Conservation (phyloP, 805 yeast genomes). For the Candida wancherniae region DNA sequence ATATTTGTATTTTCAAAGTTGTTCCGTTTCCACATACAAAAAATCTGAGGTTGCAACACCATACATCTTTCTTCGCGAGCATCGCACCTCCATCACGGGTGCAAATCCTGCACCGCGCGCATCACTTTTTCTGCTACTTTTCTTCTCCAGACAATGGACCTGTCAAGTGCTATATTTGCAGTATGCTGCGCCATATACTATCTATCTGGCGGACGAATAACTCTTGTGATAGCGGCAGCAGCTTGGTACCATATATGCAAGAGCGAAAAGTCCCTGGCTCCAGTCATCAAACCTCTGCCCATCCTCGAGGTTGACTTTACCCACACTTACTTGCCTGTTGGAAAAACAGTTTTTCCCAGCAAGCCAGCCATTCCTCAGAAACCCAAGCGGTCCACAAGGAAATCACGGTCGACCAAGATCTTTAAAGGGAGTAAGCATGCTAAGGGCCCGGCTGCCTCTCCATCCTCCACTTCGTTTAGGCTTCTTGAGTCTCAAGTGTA, state of each 20-base stretch:
- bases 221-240: conserved; percentile 25
- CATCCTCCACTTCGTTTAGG: conserved; percentile 39
- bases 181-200: conserved; percentile 27
- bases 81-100: too few relatives aligned
- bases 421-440: conserved; percentile 35
- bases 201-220: conserved; percentile 40
- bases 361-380: conserved; percentile 3
- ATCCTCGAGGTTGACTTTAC: conserved; percentile 43
- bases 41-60: too few relatives aligned
- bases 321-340: conserved; percentile 26
- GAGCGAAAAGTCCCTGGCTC: not conserved
- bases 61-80: too few relatives aligned
- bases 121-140: conserved; percentile 16
- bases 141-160: conserved; percentile 14
- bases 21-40: too few relatives aligned
- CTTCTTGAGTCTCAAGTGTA: conserved; percentile 52
- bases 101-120: conserved; percentile 19
- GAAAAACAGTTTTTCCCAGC: conserved; percentile 16
- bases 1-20: too few relatives aligned
- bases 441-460: conserved; percentile 17
- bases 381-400: conserved; percentile 11
- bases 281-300: conserved; percentile 23
- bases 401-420: conserved; percentile 35
- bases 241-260: conserved; percentile 8
- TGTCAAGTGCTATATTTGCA: conserved; percentile 14